Base-by-base conservation (phyloP, 1,284 basidiomycete species). In the Somion occarium region DNA sequence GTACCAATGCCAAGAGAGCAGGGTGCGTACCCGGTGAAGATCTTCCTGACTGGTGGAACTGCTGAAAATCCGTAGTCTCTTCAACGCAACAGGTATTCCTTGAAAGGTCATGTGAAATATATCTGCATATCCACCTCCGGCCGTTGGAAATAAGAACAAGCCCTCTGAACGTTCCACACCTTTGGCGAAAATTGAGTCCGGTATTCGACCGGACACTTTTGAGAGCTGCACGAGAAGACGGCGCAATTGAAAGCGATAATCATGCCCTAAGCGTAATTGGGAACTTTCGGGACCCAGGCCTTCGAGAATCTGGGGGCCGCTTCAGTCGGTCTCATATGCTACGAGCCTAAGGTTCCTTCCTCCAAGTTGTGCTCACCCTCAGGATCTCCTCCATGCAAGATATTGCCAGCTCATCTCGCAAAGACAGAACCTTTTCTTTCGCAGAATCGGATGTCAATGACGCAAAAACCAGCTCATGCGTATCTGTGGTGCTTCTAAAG, bases 91-190 rank as follows among this genome's bases (percentile, higher is more conserved):
- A 12, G 18, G 18, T 7, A n/a, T n/a, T 18, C 37, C 25, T 34
- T 44, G 15, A 37, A 23, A 34, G 5, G 43, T 50, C 7, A 25
- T 42, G 5, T 4, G 13, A 25, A 44, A 50, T 41, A 50, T 37
- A 22, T 50, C 48, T 4, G 48, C 39, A 25, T 45, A 50, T 9
- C n/a, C 48, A 4, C 48, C 48, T 5, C 48, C 41, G n/a, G 48
- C 48, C 5, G 42, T 19, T 3, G 39, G 12, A 15, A 26, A 22
- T n/a, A n/a, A n/a, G n/a, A n/a, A n/a, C n/a, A n/a, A n/a, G 5
- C 15, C 44, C 11, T 44, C 42, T 4, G 24, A 11, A 38, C 24
- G 27, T 13, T 18, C 27, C 5, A 44, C 42, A 3, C 48, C 41
- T 13, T 44, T 24, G 5, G 44, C 5, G 48, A 50, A 50, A 12